A percentile compares a stretch with the other conserved stretches of the same genome.
Evolutionary conservation across 2,329 filamentous ascomycete species (phyloP).

Genomic region (Teratosphaeria nubilosa): DNA sequence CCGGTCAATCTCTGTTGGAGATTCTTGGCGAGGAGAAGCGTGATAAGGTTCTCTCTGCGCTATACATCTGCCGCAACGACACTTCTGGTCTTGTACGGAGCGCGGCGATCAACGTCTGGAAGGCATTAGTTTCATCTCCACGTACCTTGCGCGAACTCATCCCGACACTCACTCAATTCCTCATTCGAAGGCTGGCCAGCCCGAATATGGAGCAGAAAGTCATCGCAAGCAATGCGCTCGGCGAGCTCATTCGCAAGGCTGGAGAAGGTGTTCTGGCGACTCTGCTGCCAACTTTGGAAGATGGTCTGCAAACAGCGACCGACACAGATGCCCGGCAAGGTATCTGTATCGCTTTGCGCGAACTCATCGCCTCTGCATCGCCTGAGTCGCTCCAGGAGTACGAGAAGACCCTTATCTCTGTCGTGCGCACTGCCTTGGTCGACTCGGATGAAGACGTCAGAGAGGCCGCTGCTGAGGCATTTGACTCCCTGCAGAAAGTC

Average conservation of each 20-base stretch:
- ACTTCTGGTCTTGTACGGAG: constrained; percentile 84
- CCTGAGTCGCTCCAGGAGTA: constrained; percentile 85
- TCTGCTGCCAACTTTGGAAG: constrained; percentile 81
- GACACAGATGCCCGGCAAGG: constrained; percentile 92
- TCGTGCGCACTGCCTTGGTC: constrained; percentile 84
- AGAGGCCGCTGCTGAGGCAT: constrained; percentile 92
- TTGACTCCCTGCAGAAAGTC: constrained; percentile 87
- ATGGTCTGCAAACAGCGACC: constrained; percentile 76
- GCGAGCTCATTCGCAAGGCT: constrained; percentile 92
- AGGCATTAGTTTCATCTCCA: constrained; percentile 85
- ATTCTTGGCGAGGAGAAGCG: constrained; percentile 91
- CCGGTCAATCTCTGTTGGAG: constrained; percentile 85
- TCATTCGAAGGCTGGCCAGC: constrained; percentile 87
- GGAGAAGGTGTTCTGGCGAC: constrained; percentile 86
- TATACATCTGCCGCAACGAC: constrained; percentile 96
- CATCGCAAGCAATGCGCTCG: constrained; percentile 92
- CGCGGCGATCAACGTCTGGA: constrained; percentile 90
- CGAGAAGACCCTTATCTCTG: constrained; percentile 88
- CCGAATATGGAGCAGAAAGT: constrained; percentile 98
- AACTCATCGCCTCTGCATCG: constrained; percentile 82
- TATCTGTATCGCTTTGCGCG: constrained; percentile 90
- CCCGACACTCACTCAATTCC: constrained; percentile 85
- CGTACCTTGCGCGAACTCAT: constrained; percentile 90
- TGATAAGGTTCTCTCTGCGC: constrained; percentile 91
- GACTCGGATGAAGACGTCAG: constrained; percentile 83